phyloP scores from a whole-genome alignment of 805 yeast genomes.

The Yamadazyma akitaensis region DNA sequence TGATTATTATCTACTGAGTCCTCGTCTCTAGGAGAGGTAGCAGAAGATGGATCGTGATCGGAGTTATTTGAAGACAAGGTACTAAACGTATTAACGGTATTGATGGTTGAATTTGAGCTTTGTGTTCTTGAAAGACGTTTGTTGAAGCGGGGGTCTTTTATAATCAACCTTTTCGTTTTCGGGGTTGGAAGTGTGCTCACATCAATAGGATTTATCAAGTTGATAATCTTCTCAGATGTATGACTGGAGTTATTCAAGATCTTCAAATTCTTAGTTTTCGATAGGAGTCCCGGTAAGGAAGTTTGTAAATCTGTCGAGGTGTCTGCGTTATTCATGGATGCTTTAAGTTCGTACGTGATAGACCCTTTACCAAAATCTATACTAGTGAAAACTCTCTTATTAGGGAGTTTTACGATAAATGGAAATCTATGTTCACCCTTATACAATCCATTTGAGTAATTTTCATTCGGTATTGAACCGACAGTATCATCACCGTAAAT shows the following conservation, averaged over 20 bases:
- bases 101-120: conserved; percentile 31
- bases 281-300: conserved; percentile 14
- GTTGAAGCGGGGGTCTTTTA: conserved; percentile 47
- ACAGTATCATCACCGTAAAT: conserved; percentile 46
- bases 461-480: conserved; percentile 17
- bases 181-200: conserved; percentile 64
- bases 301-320: conserved; percentile 3
- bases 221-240: conserved; percentile 55
- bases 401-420: conserved; percentile 78
- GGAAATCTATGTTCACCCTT: conserved; percentile 89
- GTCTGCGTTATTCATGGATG: conserved; percentile 34
- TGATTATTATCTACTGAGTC: neutral
- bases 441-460: conserved; percentile 48
- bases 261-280: conserved; percentile 26
- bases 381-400: conserved; percentile 65
- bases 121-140: conserved; percentile 32
- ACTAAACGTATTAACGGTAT: conserved; percentile 26
- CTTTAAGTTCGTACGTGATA: conserved; percentile 61
- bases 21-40: conserved; percentile 1
- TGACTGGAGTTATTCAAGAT: conserved; percentile 27
- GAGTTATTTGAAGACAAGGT: conserved; percentile 33
- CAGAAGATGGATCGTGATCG: conserved; percentile 16
- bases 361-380: conserved; percentile 85
- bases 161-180: conserved; percentile 59
- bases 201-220: conserved; percentile 71